Percentiles rank a stretch among this genome's conserved stretches.
These are phyloP conservation scores for Furcasterigmium sp. DNA, from an alignment of 2,329 filamentous ascomycete species.

Conservation along the genomic window DNA sequence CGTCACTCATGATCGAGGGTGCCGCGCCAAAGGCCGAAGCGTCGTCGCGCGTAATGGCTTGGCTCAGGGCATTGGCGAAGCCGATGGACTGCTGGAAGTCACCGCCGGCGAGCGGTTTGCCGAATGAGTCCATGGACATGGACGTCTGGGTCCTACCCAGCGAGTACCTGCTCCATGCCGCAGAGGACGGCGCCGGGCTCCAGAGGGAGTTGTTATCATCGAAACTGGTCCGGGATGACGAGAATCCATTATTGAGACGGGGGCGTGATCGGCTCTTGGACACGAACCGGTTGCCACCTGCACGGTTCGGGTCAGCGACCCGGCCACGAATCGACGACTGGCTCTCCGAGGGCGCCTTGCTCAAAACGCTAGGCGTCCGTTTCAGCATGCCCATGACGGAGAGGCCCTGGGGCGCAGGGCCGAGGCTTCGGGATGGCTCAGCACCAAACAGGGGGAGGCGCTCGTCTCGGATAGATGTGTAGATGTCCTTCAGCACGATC, in stretches of 20 bases:
- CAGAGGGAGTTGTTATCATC: slow-evolving; percentile 87
- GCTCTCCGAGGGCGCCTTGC: slow-evolving; percentile 85
- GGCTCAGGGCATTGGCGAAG: slow-evolving; percentile 92
- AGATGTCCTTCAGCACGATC: slow-evolving; percentile 86
- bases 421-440: slow-evolving; percentile 37
- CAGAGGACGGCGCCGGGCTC: slow-evolving; percentile 81
- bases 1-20: slow-evolving; percentile 53
- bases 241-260: slow-evolving; percentile 70
- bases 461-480: slow-evolving; percentile 80
- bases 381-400: slow-evolving; percentile 75
- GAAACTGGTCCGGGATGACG: slow-evolving; percentile 88
- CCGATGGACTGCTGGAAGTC: slow-evolving; percentile 96
- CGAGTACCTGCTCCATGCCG: slow-evolving; percentile 92
- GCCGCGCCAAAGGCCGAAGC: slow-evolving; percentile 45
- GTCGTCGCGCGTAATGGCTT: slow-evolving; percentile 93
- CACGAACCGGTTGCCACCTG: slow-evolving; percentile 61
- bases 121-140: slow-evolving; percentile 87
- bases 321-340: slow-evolving; percentile 66
- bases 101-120: slow-evolving; percentile 65
- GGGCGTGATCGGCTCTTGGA: slow-evolving; percentile 82
- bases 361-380: slow-evolving; percentile 83
- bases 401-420: slow-evolving; percentile 51
- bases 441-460: slow-evolving; percentile 82
- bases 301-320: slow-evolving; percentile 51
- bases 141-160: slow-evolving; percentile 86